These are phyloP conservation scores for Sistotremastrum suecicum DNA, from an alignment of 768 basidiomycete genomes.

Conservation along the genomic window DNA sequence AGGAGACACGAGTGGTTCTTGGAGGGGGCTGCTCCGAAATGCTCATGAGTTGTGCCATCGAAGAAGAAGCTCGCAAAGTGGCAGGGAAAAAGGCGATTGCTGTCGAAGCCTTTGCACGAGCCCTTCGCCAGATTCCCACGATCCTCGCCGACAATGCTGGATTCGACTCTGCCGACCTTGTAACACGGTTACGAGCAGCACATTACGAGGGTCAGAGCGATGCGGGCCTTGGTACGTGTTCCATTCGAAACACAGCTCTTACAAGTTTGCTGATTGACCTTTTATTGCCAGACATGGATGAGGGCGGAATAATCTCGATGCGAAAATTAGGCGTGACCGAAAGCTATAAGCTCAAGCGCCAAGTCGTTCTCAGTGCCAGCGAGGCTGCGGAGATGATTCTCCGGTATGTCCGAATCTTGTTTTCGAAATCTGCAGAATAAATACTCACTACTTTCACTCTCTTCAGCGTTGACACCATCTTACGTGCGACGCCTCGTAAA, in stretches of 20 bases:
- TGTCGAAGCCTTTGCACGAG: slow-evolving; percentile 79
- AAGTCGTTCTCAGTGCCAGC: slow-evolving; percentile 86
- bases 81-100: slow-evolving; percentile 95
- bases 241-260: neutral
- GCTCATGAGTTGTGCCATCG: slow-evolving; percentile 91
- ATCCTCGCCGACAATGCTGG: slow-evolving; percentile 97
- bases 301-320: slow-evolving; percentile 82
- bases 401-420: slow-evolving; percentile 34
- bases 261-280: neutral
- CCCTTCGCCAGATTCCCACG: slow-evolving; percentile 87
- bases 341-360: slow-evolving; percentile 93
- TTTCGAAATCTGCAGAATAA: neutral
- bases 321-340: slow-evolving; percentile 78
- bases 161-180: slow-evolving; percentile 93
- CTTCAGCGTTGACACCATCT: slow-evolving; percentile 78
- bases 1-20: slow-evolving; percentile 87
- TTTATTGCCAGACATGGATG: slow-evolving; percentile 61
- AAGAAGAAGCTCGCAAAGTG: slow-evolving; percentile 70
- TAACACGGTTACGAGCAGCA: slow-evolving; percentile 76
- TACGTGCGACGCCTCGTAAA: slow-evolving; percentile 71
- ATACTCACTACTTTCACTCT: slow-evolving; percentile 2
- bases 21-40: slow-evolving; percentile 98
- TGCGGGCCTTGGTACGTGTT: slow-evolving; percentile 67
- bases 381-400: slow-evolving; percentile 99
- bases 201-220: slow-evolving; percentile 84